Conservation (phyloP, 345 rosid genomes). For the Moricandia moricandioides region DNA sequence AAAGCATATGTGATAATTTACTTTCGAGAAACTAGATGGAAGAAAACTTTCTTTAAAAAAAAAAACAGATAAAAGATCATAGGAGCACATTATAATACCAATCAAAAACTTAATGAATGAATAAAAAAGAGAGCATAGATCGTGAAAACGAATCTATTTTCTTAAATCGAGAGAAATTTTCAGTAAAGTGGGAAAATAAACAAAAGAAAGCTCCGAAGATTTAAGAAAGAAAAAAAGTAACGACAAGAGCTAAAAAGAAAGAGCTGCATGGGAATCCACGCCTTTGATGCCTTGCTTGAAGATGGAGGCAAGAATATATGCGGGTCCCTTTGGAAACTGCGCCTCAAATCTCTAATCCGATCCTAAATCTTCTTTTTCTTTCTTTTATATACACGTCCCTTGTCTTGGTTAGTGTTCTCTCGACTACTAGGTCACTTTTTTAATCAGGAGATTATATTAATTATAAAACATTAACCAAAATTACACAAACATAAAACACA, state of each 20-base stretch:
- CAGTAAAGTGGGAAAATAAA: slow-evolving; percentile 28
- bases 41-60: background rate
- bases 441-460: too few relatives aligned
- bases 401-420: background rate
- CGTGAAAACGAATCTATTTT: slow-evolving; percentile 27
- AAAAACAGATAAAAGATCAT: background rate
- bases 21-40: slow-evolving; percentile 8
- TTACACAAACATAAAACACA: too few relatives aligned
- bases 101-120: background rate
- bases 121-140: background rate
- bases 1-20: background rate
- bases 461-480: too few relatives aligned
- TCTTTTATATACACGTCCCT: slow-evolving; percentile 20
- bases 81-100: background rate
- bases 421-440: background rate
- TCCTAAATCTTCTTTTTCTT: slow-evolving; percentile 16
- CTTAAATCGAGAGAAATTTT: slow-evolving; percentile 24
- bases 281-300: slow-evolving; percentile 42
- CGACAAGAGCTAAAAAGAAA: slow-evolving; percentile 9
- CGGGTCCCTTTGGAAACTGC: slow-evolving; percentile 41
- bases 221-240: background rate
- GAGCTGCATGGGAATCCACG: slow-evolving; percentile 38
- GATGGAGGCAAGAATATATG: slow-evolving; percentile 38
- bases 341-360: slow-evolving; percentile 34
- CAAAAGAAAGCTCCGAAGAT: slow-evolving; percentile 23